Base-by-base conservation (phyloP, 805 yeast species). In the Nakazawaea siamensis region DNA sequence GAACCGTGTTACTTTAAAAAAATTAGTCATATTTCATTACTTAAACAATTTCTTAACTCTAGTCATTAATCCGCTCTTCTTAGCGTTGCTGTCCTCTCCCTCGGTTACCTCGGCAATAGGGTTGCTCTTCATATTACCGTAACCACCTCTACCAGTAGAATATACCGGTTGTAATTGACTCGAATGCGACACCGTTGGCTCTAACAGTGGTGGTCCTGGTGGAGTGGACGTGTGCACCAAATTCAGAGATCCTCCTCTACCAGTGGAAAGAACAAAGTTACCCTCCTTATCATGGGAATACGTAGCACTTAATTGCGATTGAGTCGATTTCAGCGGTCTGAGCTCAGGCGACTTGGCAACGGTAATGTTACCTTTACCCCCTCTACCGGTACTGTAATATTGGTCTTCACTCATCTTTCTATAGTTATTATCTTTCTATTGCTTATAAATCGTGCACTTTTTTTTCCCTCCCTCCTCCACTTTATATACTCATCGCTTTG, bases 1-100 rank as follows among this genome's bases (percentile, higher is more conserved):
- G 97, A 44, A 90, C 84, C 17, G 94, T 92, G 6, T 71, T 92
- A 76, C 68, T 90, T 28, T 87, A 54, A 47, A 7, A 20, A 20
- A 10, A 8, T 10, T 19, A 25, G 16, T 14, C 14, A 29, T 13
- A 29, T 9, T 13, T 10, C 18, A 27, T 20, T 28, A 37, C 19
- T 37, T 17, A 29, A 37, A 37, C 5, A 37, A 19, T 4, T 32
- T 37, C 26, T 33, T 37, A 9, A 37, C 31, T 17, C 33, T 37
- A 5, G 18, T 20, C 21, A 37, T 17, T 18, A 37, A 20, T 5
- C 37, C 31, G 19, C 23, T 24, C 31, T 33, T 33, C 6, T 18
- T 18, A 28, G 63, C 61, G 42, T 63, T 60, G 30, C 71, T 62
- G 18, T 66, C 59, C 25, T 60, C 58, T 31, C 55, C 43, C 33